Percentiles rank a stretch among this genome's conserved stretches.
Conservation (phyloP, 2,329 filamentous ascomycete species). For the Arthrobotrys sinensis region DNA sequence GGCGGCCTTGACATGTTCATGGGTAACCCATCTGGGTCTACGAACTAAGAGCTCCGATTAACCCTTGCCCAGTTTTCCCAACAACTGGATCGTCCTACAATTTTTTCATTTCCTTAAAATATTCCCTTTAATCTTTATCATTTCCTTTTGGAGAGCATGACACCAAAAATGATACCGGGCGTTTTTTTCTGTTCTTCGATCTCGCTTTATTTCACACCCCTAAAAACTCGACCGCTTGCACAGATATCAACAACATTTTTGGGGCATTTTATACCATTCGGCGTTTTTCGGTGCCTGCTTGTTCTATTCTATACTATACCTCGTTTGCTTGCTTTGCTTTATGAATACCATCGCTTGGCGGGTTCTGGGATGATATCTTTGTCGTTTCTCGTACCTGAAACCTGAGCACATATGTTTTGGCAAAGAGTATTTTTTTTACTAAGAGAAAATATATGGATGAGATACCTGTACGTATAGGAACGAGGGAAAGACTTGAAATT, state of each 20-base stretch:
- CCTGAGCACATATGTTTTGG: not conserved
- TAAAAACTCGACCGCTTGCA: constrained; percentile 35
- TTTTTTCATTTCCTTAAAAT: constrained; percentile 1
- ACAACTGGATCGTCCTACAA: not conserved
- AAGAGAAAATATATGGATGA: constrained; percentile 23
- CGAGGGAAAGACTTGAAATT: not conserved
- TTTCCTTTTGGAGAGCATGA: constrained; percentile 32
- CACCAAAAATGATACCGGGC: constrained; percentile 48
- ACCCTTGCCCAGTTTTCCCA: not conserved
- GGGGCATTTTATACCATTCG: constrained; percentile 55
- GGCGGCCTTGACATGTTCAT: constrained; percentile 55
- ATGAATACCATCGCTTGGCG: constrained; percentile 39
- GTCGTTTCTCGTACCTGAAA: constrained; percentile 1
- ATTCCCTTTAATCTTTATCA: constrained; percentile 19
- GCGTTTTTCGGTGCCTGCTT: constrained; percentile 47
- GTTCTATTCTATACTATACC: constrained; percentile 10
- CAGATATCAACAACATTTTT: constrained; percentile 9
- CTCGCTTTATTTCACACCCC: constrained; percentile 6
- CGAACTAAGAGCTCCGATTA: constrained; percentile 25
- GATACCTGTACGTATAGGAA: constrained; percentile 44
- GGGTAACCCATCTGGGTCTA: constrained; percentile 52
- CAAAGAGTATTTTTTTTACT: constrained; percentile 11
- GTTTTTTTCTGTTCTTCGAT: constrained; percentile 38
- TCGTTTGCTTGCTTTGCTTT: constrained; percentile 18
- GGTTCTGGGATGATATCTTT: constrained; percentile 45